phyloP scores from a whole-genome alignment of 805 yeast genomes.

The Vanderwaltozyma polyspora region DNA sequence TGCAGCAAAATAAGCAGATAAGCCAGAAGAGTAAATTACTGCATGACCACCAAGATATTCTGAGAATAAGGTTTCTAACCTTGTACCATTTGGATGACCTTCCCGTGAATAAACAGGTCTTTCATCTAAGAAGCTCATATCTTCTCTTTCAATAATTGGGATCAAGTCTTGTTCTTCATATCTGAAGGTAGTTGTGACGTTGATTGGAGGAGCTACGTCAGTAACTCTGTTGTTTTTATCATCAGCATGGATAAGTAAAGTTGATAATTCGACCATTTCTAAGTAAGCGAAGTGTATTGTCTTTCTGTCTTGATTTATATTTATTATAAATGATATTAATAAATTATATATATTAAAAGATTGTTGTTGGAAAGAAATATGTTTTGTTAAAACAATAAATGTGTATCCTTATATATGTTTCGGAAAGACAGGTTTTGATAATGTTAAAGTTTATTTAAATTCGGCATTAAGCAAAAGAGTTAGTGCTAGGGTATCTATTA shows the following conservation, averaged over 20 bases:
- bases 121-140: constrained; percentile 25
- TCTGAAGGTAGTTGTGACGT: constrained; percentile 66
- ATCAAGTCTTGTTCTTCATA: constrained; percentile 47
- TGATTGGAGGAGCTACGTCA: constrained; percentile 71
- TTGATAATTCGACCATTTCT: constrained; percentile 31
- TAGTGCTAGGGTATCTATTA: too few relatives aligned
- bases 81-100: constrained; percentile 59
- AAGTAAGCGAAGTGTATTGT: too few relatives aligned
- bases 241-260: constrained; percentile 62
- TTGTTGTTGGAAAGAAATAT: too few relatives aligned
- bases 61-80: constrained; percentile 56
- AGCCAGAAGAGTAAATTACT: constrained; percentile 65
- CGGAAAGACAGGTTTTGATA: too few relatives aligned
- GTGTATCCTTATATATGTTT: too few relatives aligned
- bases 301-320: too few relatives aligned
- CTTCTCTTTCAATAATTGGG: constrained; percentile 33
- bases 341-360: too few relatives aligned
- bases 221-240: constrained; percentile 43
- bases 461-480: too few relatives aligned
- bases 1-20: constrained; percentile 71
- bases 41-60: constrained; percentile 52
- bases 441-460: too few relatives aligned
- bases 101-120: constrained; percentile 56
- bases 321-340: too few relatives aligned
- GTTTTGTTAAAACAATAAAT: too few relatives aligned